These are phyloP conservation scores for Hsuehochloa calcarea DNA, from an alignment of 176 grass and related monocot genomes.

Conservation along the genomic window DNA sequence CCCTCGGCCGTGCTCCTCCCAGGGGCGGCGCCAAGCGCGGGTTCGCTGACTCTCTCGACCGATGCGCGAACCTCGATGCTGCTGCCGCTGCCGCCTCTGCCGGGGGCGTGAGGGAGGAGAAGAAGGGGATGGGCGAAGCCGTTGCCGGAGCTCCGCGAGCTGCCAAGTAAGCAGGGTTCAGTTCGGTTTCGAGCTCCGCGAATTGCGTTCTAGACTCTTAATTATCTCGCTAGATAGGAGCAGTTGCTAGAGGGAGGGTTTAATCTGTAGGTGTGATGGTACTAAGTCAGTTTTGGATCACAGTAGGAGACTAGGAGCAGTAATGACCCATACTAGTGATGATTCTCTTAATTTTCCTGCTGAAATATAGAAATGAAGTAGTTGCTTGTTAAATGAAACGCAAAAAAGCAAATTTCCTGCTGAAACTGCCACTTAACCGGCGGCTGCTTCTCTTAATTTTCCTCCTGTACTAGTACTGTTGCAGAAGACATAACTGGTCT, in stretches of 20 bases:
- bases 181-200: neutral
- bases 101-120: neutral
- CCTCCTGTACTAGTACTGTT: neutral
- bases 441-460: neutral
- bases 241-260: neutral
- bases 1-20: slow-evolving; percentile 28
- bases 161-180: slow-evolving; percentile 36
- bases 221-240: neutral
- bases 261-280: neutral
- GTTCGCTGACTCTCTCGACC: slow-evolving; percentile 33
- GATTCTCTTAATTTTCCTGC: neutral
- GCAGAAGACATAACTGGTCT: neutral
- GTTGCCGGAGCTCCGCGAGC: slow-evolving; percentile 25
- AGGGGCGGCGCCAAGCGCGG: slow-evolving; percentile 45
- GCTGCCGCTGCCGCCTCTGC: neutral
- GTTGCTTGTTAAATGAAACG: neutral
- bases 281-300: neutral
- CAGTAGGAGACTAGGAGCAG: too few relatives aligned
- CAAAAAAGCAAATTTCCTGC: neutral
- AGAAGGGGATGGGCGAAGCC: neutral
- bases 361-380: neutral
- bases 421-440: neutral
- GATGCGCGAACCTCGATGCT: neutral
- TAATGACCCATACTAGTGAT: neutral
- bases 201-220: neutral